Evolutionary conservation across 2,329 filamentous ascomycete genomes (phyloP).

Genomic region (Fusarium udum): DNA sequence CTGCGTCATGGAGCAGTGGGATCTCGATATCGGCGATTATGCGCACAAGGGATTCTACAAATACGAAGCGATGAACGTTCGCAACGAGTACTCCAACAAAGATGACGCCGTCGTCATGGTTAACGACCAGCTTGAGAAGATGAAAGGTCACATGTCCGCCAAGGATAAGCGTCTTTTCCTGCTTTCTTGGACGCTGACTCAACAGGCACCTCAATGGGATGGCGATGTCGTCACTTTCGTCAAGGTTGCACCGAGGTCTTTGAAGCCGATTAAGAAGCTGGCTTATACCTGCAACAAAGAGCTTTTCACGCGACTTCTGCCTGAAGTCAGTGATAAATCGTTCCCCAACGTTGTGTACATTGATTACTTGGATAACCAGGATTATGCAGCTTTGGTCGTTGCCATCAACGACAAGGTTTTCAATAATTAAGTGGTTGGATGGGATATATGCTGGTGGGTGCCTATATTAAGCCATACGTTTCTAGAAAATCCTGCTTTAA

Average conservation of each 20-base stretch:
- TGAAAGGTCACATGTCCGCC: constrained; percentile 12
- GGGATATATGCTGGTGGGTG: neutral
- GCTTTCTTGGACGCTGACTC: constrained; percentile 4
- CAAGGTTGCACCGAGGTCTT: neutral
- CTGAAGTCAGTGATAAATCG: neutral
- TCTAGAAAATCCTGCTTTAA: neutral
- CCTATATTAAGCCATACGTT: neutral
- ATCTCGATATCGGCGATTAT: neutral
- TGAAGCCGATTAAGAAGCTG: constrained; percentile 2
- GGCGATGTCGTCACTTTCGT: neutral
- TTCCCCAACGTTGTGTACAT: constrained; percentile 18
- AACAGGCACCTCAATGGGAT: neutral
- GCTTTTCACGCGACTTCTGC: neutral
- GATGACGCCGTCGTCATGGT: constrained; percentile 1
- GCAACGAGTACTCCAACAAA: constrained; percentile 20
- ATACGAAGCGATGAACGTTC: neutral
- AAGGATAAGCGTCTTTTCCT: constrained; percentile 8
- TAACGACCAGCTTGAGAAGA: constrained; percentile 3
- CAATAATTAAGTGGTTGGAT: neutral
- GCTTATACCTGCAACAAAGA: constrained; percentile 10
- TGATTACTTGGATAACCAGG: constrained; percentile 8
- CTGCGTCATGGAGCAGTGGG: constrained; percentile 3
- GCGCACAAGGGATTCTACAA: constrained; percentile 13
- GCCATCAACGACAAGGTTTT: constrained; percentile 18
- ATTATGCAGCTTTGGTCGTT: constrained; percentile 6